These are phyloP conservation scores for Thielaviopsis populi DNA, from an alignment of 2,329 filamentous ascomycete species.

Conservation along the genomic window DNA sequence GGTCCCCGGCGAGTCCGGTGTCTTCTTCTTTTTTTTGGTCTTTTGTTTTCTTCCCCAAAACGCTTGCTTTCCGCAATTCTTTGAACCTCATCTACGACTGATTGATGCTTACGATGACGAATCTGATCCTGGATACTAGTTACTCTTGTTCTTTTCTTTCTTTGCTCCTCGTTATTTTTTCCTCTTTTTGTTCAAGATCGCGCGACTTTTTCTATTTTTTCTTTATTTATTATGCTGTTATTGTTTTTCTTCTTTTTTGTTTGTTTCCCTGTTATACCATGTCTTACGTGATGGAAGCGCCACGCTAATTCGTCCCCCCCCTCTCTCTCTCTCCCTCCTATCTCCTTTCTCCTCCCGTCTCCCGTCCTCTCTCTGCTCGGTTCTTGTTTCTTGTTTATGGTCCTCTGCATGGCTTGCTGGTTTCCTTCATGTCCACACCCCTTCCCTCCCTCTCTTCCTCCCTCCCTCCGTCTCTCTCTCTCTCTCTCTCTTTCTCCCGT, in stretches of 20 bases:
- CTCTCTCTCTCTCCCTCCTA: neutral
- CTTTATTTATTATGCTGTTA: too few species aligned
- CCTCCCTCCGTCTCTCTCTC: neutral
- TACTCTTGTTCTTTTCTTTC: neutral
- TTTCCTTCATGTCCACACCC: conserved; percentile 12
- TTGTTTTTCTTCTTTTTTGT: conserved; percentile 5
- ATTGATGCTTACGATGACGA: conserved; percentile 16
- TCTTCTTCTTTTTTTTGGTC: neutral
- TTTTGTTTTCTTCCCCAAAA: neutral
- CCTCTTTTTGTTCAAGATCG: neutral
- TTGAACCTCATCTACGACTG: conserved; percentile 15
- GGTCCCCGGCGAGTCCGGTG: too few species aligned
- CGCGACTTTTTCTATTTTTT: neutral
- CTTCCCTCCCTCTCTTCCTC: neutral
- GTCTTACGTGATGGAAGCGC: conserved; percentile 12
- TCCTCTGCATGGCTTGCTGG: neutral
- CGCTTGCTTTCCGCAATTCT: conserved; percentile 7
- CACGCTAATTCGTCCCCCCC: conserved; percentile 8
- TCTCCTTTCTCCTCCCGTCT: neutral
- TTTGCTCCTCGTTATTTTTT: neutral
- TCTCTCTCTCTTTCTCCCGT: neutral
- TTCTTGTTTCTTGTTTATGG: too few species aligned
- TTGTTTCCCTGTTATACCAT: conserved; percentile 3
- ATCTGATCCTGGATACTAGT: conserved; percentile 8
- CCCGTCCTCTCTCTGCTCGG: too few species aligned